phyloP scores from a whole-genome alignment of 2,329 filamentous ascomycete genomes.

The Aspergillus ochraceoroseus region DNA sequence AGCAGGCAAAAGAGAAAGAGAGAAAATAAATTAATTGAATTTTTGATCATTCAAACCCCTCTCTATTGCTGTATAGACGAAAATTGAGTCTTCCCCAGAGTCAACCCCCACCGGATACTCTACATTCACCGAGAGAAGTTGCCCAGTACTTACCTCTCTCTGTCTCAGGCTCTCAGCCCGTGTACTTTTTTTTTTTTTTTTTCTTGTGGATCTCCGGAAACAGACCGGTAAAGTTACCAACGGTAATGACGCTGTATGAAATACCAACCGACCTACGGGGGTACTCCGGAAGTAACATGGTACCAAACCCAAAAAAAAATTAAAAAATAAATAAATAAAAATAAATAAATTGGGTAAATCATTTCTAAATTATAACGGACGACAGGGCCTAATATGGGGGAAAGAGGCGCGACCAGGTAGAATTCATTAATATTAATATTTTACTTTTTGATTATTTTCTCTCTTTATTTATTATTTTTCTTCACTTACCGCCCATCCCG shows the following conservation, averaged over 20 bases:
- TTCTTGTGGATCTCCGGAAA: constrained; percentile 27
- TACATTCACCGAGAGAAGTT: constrained; percentile 11
- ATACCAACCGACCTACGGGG: constrained; percentile 24
- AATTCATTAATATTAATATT: too few species aligned
- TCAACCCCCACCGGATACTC: constrained; percentile 10
- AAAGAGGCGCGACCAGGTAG: constrained; percentile 19
- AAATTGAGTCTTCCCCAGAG: constrained; percentile 6
- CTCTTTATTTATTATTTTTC: constrained; percentile 15
- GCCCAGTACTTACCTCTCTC: constrained; percentile 3
- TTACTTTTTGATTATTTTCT: too few species aligned
- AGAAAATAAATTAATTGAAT: too few species aligned
- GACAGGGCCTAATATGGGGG: constrained; percentile 17
- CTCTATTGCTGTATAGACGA: too few species aligned
- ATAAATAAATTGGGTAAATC: constrained; percentile 10
- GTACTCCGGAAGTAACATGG: constrained; percentile 26
- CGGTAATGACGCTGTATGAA: constrained; percentile 22
- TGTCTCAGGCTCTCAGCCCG: constrained; percentile 12
- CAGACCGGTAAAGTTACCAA: constrained; percentile 28
- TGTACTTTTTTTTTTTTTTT: constrained; percentile 27
- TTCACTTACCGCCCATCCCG: constrained; percentile 25
- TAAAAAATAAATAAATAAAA: constrained; percentile 11
- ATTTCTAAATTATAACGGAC: constrained; percentile 10
- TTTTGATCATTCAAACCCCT: too few species aligned
- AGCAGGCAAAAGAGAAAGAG: too few species aligned
- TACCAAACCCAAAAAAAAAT: constrained; percentile 12